Conservation (phyloP, 805 yeast species). For the Teunomyces atbi region DNA sequence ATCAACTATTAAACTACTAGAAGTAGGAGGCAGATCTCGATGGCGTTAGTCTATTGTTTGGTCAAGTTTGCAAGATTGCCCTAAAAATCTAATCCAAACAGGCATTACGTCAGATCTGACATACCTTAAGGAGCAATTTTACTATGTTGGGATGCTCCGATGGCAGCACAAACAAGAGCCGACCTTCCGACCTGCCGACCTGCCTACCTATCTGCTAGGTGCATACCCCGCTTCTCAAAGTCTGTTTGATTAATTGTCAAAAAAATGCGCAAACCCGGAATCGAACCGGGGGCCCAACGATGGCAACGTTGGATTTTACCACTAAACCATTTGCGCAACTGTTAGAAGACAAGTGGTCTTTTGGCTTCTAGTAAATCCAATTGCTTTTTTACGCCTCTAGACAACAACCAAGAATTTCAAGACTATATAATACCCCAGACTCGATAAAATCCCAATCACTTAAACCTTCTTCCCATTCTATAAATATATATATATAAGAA, state of each 20-base stretch:
- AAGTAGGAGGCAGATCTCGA: neutral
- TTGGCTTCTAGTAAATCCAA: no score
- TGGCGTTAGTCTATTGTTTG: neutral
- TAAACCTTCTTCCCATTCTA: no score
- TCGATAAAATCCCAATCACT: no score
- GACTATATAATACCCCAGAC: no score
- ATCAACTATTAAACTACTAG: neutral
- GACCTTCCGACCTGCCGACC: no score
- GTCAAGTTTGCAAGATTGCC: neutral
- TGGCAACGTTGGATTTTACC: constrained; percentile 5
- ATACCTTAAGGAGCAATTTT: neutral
- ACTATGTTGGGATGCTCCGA: neutral
- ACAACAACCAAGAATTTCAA: no score
- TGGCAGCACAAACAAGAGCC: neutral
- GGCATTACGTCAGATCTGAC: neutral
- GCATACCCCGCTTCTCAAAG: neutral
- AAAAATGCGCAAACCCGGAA: constrained; percentile 4
- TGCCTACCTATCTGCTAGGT: neutral
- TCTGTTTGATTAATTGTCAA: neutral
- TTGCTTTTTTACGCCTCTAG: no score
- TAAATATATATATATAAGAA: neutral
- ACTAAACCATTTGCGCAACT: constrained; percentile 4
- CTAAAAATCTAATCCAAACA: neutral
- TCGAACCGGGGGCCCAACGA: constrained; percentile 6
- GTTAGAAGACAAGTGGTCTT: no score